phyloP scores from a whole-genome alignment of 148 eudicot species.

The Fagopyrum esculentum region DNA sequence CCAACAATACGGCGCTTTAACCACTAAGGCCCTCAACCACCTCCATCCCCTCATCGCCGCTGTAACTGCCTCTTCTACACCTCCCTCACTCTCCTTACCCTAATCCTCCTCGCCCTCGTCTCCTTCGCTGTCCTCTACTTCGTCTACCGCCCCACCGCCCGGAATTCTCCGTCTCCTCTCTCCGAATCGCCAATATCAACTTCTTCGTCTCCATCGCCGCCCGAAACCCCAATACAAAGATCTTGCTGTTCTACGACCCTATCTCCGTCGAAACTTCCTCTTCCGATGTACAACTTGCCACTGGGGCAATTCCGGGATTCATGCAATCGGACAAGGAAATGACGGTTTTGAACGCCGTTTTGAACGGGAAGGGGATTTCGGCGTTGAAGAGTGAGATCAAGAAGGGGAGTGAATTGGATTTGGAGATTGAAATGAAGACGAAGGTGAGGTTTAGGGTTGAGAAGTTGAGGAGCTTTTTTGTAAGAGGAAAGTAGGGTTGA shows the following conservation, averaged over 20 bases:
- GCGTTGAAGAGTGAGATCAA: neutral
- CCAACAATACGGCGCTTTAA: constrained; percentile 37
- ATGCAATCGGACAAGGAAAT: neutral
- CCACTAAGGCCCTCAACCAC: constrained; percentile 40
- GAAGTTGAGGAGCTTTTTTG: neutral
- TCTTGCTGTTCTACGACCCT: neutral
- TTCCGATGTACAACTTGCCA: neutral
- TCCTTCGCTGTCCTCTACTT: constrained; percentile 34
- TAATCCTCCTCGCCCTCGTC: constrained; percentile 45
- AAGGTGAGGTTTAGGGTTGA: neutral
- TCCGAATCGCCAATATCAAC: constrained; percentile 22
- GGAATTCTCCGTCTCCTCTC: constrained; percentile 41
- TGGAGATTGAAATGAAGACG: neutral
- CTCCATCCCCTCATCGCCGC: constrained; percentile 33
- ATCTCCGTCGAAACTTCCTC: neutral
- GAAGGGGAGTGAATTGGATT: neutral
- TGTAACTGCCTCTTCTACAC: constrained; percentile 39
- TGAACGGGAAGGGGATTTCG: neutral
- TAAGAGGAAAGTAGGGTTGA: too few relatives aligned
- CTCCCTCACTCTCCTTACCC: constrained; percentile 23
- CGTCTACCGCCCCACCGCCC: constrained; percentile 61
- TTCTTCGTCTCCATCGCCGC: neutral
- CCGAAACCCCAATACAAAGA: neutral
- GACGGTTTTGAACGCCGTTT: neutral
- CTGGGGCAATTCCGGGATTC: neutral